phyloP scores from a whole-genome alignment of 148 eudicot genomes.

The Rhododendron ferrugineum region DNA sequence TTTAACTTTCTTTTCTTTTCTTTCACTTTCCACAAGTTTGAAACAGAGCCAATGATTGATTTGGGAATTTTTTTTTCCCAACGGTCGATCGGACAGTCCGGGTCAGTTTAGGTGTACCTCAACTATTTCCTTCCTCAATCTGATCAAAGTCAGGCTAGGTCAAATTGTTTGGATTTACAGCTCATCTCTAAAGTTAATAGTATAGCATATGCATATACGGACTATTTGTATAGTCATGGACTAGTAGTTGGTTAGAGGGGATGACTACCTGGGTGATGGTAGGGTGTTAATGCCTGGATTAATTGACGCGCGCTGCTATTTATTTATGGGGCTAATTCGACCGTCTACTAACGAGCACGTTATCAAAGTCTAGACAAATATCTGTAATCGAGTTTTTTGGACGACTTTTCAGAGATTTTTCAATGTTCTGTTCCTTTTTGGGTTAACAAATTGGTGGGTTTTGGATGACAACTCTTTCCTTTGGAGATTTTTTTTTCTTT shows the following conservation, averaged over 20 bases:
- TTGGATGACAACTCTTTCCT: background rate
- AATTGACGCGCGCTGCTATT: background rate
- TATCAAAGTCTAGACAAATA: background rate
- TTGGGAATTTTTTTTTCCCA: background rate
- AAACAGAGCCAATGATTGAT: background rate
- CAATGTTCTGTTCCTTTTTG: background rate
- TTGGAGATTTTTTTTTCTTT: background rate
- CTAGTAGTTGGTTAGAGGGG: background rate
- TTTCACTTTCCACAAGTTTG: too few relatives aligned
- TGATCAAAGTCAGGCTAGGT: too few relatives aligned
- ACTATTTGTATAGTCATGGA: background rate
- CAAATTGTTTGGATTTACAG: too few relatives aligned
- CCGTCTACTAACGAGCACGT: background rate
- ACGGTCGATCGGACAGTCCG: too few relatives aligned
- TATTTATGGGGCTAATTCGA: background rate
- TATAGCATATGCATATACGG: background rate
- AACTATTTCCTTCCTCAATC: too few relatives aligned
- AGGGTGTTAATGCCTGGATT: background rate
- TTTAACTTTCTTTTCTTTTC: too few relatives aligned
- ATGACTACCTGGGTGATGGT: background rate
- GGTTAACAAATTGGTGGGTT: background rate
- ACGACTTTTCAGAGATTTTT: background rate
- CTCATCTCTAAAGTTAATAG: too few relatives aligned
- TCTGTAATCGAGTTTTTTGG: background rate
- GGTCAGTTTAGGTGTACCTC: fast-evolving